Evolutionary conservation across 2,329 filamentous ascomycete genomes (phyloP), one percentile per base, ranked within the genome.

Genomic region (Aspergillus pseudonomiae): DNA sequence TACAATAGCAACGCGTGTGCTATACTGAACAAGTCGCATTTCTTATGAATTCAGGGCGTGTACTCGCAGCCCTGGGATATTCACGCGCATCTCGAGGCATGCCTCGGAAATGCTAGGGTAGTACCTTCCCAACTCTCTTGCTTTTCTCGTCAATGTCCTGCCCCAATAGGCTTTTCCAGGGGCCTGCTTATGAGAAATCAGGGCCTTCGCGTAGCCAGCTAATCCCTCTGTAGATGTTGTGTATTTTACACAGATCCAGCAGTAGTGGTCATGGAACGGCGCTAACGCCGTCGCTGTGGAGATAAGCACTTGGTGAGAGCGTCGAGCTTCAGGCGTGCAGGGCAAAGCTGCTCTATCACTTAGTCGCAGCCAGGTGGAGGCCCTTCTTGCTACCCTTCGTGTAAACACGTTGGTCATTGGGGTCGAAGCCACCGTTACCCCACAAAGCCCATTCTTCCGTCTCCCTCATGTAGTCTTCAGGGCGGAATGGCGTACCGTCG

Each of bases 361-460:
- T 59, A 11, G 30, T 57, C 19, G 55, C 43, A 26, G 60, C 57
- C 52, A 24, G 21, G 21, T 66, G 34, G 14, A 65, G 21, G 5
- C 36, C 62, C 65, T 77, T 76, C 56, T 75, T 74, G 52, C 89
- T 88, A 2, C 94, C 93, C 80, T 97, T 97, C 69, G 90, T 86
- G 77, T 94, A 91, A 10, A 97, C 93, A 67, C 94, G 86, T 77
- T 91, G 87, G 78, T 98, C 95, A 56, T 91, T 85, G 0, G 94
- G 94, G 80, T 98, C 93, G 76, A 98, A 98, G 0, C 94, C 95
- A 2, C 94, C 94, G 68, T 94, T 92, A 0, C 94, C 95, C 93
- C 93, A 98, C 21, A 90, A 88, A 11, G 94, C 94, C 95, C 94
- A 98, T 75, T 97, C 93, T 0, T 93, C 92, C 43, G 93, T 98